Conservation (phyloP, 352 stramenopile genomes). For the Globisporangium sylvaticum region DNA sequence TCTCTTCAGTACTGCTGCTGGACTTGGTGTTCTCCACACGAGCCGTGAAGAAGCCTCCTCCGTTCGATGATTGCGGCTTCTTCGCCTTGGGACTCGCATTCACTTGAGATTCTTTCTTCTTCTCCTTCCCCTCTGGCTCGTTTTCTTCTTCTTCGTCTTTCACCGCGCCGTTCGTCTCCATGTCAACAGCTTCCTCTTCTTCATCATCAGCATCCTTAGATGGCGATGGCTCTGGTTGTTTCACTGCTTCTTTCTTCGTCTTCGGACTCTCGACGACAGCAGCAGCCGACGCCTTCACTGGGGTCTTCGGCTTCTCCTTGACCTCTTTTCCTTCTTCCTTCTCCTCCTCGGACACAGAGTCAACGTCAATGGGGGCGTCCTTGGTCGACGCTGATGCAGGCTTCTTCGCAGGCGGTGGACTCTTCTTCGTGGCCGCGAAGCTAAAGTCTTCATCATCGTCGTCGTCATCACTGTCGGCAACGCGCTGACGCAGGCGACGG, state of each 20-base stretch:
- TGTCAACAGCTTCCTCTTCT: not conserved
- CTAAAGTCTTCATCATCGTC: constrained; percentile 46
- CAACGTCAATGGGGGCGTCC: constrained; percentile 35
- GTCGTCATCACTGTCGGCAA: constrained; percentile 37
- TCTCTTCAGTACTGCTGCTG: constrained; percentile 10
- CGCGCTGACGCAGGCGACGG: constrained; percentile 53
- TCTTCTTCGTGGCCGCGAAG: constrained; percentile 18
- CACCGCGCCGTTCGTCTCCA: not conserved
- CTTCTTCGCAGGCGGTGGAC: constrained; percentile 13
- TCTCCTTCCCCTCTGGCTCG: not conserved
- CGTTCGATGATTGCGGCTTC: not conserved
- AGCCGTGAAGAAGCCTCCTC: constrained; percentile 31
- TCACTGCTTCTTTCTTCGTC: constrained; percentile 3
- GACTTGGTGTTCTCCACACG: constrained; percentile 20
- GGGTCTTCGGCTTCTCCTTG: constrained; percentile 17
- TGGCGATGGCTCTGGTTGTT: constrained; percentile 3
- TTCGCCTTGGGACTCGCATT: constrained; percentile 7
- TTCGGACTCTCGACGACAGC: not conserved
- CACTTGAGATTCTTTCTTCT: not conserved
- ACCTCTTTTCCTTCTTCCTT: constrained; percentile 12
- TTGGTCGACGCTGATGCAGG: constrained; percentile 19
- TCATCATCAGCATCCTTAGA: not conserved
- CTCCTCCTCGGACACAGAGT: constrained; percentile 14
- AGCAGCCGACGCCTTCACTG: constrained; percentile 15
- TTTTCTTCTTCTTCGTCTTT: not conserved